Conservation (phyloP, 2,329 filamentous ascomycete species). For the Ophiostoma sp. region DNA sequence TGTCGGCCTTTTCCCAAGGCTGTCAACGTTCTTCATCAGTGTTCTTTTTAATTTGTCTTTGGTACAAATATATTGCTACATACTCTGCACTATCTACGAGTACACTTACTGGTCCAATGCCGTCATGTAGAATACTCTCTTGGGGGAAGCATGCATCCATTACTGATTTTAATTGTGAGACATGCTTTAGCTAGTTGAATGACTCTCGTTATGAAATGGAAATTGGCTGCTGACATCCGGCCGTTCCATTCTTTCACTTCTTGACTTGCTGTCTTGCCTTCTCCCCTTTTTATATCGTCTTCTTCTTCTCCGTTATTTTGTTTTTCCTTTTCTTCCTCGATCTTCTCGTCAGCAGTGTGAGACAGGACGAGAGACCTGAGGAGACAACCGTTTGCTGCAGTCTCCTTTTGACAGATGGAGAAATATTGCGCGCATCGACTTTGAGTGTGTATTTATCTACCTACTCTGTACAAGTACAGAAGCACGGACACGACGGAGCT, state of each 20-base stretch:
- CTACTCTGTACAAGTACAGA: background rate
- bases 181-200: constrained; percentile 7
- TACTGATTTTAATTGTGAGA: background rate
- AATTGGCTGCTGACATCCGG: background rate
- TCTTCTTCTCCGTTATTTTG: background rate
- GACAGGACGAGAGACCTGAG: background rate
- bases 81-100: background rate
- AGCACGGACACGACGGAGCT: constrained; percentile 2
- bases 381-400: too few species aligned
- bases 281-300: constrained; percentile 5
- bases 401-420: background rate
- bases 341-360: background rate
- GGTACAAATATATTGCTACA: background rate
- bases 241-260: too few species aligned
- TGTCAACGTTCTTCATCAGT: background rate
- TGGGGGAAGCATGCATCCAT: constrained; percentile 1
- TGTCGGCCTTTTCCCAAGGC: background rate
- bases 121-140: background rate
- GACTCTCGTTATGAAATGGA: background rate
- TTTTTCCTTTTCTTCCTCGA: background rate
- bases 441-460: background rate
- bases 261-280: background rate
- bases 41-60: background rate
- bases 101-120: background rate
- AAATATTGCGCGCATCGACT: constrained; percentile 10